These are phyloP conservation scores for Alternaria ethzedia DNA, from an alignment of 2,329 filamentous ascomycete species.

Conservation along the genomic window DNA sequence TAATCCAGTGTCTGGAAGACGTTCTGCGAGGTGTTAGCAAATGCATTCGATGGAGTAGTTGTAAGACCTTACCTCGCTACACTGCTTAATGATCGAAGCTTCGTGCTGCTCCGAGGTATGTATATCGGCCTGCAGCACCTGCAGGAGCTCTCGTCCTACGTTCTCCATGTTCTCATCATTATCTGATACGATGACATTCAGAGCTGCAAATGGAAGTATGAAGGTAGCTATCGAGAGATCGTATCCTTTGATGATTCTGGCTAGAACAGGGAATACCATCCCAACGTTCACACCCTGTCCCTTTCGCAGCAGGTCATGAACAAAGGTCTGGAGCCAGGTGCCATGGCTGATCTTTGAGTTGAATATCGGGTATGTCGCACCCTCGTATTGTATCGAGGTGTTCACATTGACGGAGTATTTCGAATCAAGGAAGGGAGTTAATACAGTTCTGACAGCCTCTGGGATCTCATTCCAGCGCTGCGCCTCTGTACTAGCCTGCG, in stretches of 20 bases:
- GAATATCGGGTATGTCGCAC: constrained; percentile 76
- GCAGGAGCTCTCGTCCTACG: constrained; percentile 75
- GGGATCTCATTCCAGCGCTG: constrained; percentile 80
- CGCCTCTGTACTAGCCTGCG: constrained; percentile 65
- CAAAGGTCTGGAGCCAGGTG: constrained; percentile 81
- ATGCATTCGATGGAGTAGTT: neutral
- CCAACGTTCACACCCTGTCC: constrained; percentile 75
- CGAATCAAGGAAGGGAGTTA: constrained; percentile 88
- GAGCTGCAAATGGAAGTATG: constrained; percentile 81
- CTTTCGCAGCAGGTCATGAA: constrained; percentile 80
- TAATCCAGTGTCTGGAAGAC: constrained; percentile 93
- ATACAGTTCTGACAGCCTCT: constrained; percentile 75
- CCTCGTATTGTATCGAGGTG: constrained; percentile 36
- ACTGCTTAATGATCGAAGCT: constrained; percentile 79
- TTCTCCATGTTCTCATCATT: constrained; percentile 67
- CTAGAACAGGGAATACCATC: constrained; percentile 80
- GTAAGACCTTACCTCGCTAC: constrained; percentile 73
- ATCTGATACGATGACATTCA: constrained; percentile 82
- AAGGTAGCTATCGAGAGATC: constrained; percentile 88
- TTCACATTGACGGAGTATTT: constrained; percentile 71
- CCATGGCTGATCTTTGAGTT: constrained; percentile 70
- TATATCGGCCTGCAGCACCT: constrained; percentile 72
- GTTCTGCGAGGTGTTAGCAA: constrained; percentile 62
- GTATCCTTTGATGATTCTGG: constrained; percentile 82
- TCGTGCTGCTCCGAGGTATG: constrained; percentile 61